phyloP scores from a whole-genome alignment of 2,329 filamentous ascomycete genomes.

The Xylariaceae sp. region DNA sequence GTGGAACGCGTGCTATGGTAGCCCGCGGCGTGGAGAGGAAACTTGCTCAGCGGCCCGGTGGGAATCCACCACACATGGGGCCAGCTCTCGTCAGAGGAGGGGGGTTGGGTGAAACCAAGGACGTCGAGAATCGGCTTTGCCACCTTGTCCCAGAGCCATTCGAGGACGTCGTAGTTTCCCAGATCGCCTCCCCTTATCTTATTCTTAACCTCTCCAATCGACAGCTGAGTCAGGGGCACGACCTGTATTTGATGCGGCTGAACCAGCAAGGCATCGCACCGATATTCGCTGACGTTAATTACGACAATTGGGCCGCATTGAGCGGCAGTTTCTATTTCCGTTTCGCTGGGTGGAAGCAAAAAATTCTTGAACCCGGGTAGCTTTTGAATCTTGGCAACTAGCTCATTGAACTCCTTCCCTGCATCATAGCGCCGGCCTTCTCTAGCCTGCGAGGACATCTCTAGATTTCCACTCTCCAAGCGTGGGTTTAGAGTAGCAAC shows the following conservation, averaged over 20 bases:
- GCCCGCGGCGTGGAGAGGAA: slow-evolving; percentile 47
- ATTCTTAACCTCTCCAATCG: neutral
- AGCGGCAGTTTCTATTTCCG: neutral
- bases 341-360: neutral
- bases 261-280: neutral
- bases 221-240: neutral
- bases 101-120: slow-evolving; percentile 33
- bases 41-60: slow-evolving; percentile 38
- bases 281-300: neutral
- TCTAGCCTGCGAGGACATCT: neutral
- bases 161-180: slow-evolving; percentile 19
- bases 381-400: neutral
- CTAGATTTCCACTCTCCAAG: neutral
- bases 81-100: slow-evolving; percentile 25
- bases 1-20: slow-evolving; percentile 30
- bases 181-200: neutral
- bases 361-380: neutral
- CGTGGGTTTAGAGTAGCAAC: neutral
- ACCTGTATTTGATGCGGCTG: neutral
- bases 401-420: neutral
- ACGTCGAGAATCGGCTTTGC: slow-evolving; percentile 37
- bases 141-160: slow-evolving; percentile 44
- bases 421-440: neutral
- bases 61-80: too few relatives aligned
- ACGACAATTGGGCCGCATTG: neutral